phyloP scores from a whole-genome alignment of 352 stramenopile genomes.

The Thalassiosira allenii region DNA sequence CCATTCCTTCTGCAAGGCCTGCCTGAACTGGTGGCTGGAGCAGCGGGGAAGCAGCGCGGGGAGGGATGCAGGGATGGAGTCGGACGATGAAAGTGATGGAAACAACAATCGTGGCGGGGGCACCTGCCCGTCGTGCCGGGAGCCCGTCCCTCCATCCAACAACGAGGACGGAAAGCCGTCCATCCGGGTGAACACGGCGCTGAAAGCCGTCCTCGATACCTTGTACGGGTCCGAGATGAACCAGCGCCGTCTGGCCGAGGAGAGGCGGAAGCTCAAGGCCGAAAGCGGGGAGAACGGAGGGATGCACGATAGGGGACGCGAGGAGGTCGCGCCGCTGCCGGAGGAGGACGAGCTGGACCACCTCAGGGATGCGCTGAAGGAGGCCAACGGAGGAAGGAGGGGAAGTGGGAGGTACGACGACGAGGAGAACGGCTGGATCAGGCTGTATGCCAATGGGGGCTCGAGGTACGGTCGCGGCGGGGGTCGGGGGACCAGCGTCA shows the following conservation, averaged over 20 bases:
- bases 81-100: background rate
- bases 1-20: slow-evolving; percentile 74
- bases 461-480: background rate
- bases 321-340: slow-evolving; percentile 41
- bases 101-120: background rate
- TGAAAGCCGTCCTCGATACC: slow-evolving; percentile 58
- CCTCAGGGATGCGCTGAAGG: background rate
- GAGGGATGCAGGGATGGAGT: slow-evolving; percentile 4
- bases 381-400: too few species aligned
- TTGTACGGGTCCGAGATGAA: slow-evolving; percentile 65
- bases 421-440: slow-evolving; percentile 46
- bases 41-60: background rate
- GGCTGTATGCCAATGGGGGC: slow-evolving; percentile 20
- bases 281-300: slow-evolving; percentile 56
- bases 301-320: slow-evolving; percentile 51
- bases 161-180: slow-evolving; percentile 5
- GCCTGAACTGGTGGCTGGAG: slow-evolving; percentile 73
- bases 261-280: slow-evolving; percentile 16
- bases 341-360: slow-evolving; percentile 44
- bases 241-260: slow-evolving; percentile 35
- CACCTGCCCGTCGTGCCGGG: slow-evolving; percentile 15
- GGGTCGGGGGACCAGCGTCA: slow-evolving; percentile 4
- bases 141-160: background rate
- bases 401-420: slow-evolving; percentile 37
- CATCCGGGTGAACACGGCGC: slow-evolving; percentile 59